Base-by-base conservation (phyloP, 495 filamentous ascomycete genomes). In the Podospora anserina region DNA sequence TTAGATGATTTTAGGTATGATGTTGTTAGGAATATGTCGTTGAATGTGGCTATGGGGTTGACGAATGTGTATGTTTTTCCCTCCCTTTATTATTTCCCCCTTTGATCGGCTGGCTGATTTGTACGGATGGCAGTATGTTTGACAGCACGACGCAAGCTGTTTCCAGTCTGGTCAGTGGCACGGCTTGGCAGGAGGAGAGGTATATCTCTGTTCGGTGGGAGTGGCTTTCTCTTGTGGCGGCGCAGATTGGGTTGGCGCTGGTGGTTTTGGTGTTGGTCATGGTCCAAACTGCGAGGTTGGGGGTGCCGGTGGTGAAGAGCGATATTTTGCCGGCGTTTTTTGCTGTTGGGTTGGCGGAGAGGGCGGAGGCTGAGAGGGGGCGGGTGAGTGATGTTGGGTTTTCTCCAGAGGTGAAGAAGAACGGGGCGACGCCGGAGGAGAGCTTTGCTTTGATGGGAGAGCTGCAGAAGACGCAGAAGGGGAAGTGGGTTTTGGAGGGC, bases 121-220 rank as follows among this genome's bases (percentile, higher is more conserved):
- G 3, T 32, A 32, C 7, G 3, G 3, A 4, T 4, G 4, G 30
- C 39, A 49, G 39, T 16, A 49, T 49, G 39, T 49, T 59, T 18
- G 56, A 59, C 26, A 20, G 7, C 26, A 23, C 15, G 18, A 59
- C 27, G 13, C 5, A 13, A 13, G 27, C 60, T 3, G 5, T 23
- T 20, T 23, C 26, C 56, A 59, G 56, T 18, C 9, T 27, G 15
- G 26, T 59, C 6, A 9, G 2, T 6, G 56, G 56, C 9, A 59
- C 56, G 6, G 19, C 56, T 6, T 23, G 26, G 26, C 19, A 59
- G n/a, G 19, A 27, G 5, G 56, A 59, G n/a, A 59, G 18, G 13
- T 59, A 59, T 18, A 59, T 59, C 26, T 59, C 19, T 18, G 27
- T 62, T 4, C 60, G 60, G 11, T 62, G 60, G 60, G 60, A 62